These are phyloP conservation scores for Parasitella parasitica DNA, from an alignment of 371 early-diverging fungal species.

Conservation along the genomic window DNA sequence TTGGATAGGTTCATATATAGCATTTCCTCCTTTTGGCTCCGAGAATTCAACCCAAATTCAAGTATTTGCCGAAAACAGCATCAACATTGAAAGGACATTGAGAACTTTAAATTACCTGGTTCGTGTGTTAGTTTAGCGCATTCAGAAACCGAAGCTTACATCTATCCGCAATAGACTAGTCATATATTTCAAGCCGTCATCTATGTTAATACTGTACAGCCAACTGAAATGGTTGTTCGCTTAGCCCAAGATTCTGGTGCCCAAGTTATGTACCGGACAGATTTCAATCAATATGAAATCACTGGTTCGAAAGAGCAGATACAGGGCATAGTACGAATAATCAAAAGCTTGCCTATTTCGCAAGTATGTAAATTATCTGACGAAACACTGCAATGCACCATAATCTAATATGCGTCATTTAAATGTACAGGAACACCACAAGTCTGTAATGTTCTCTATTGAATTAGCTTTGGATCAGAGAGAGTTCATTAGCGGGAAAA, in stretches of 20 bases:
- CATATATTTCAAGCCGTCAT: slow-evolving; percentile 34
- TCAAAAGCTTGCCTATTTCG: slow-evolving; percentile 6
- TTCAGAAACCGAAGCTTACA: not conserved
- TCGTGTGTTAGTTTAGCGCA: not conserved
- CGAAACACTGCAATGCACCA: not conserved
- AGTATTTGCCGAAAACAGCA: slow-evolving; percentile 67
- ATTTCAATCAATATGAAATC: slow-evolving; percentile 42
- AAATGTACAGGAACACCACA: slow-evolving; percentile 20
- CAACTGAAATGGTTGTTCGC: slow-evolving; percentile 27
- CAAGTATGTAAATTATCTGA: slow-evolving; percentile 7
- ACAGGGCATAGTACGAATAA: slow-evolving; percentile 40
- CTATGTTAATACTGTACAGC: slow-evolving; percentile 21
- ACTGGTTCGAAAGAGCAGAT: slow-evolving; percentile 53
- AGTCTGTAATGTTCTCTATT: slow-evolving; percentile 46
- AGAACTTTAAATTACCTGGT: slow-evolving; percentile 75
- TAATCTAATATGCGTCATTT: not conserved
- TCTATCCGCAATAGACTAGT: slow-evolving; percentile 13
- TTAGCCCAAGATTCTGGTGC: slow-evolving; percentile 45
- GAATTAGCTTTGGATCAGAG: slow-evolving; percentile 80
- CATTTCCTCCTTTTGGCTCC: slow-evolving; percentile 18
- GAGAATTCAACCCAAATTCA: slow-evolving; percentile 49
- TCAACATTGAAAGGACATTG: slow-evolving; percentile 75
- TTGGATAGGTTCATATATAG: slow-evolving; percentile 12
- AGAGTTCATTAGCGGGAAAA: slow-evolving; percentile 95
- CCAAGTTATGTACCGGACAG: slow-evolving; percentile 38